Evolutionary conservation across 2,329 filamentous ascomycete species (phyloP).

Genomic region (Raffaelea arxii): DNA sequence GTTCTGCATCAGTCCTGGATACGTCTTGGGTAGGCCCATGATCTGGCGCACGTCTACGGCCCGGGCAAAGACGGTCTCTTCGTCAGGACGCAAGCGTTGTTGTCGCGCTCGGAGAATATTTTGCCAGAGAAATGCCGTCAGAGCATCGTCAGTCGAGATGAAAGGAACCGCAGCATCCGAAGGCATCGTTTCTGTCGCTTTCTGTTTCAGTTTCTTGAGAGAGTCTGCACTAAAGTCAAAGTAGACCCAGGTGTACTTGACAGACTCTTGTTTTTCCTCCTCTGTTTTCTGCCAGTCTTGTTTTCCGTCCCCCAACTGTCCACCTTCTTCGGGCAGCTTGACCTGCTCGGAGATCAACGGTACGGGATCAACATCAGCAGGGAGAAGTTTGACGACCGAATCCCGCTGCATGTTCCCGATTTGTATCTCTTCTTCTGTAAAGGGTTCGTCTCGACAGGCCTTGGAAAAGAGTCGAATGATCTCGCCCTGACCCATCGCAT

Average conservation of each 20-base stretch:
- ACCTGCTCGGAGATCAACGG: neutral
- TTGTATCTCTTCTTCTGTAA: slow-evolving; percentile 32
- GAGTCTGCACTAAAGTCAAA: slow-evolving; percentile 5
- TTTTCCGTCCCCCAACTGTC: no score
- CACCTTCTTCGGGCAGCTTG: no score
- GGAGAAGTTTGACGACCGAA: slow-evolving; percentile 28
- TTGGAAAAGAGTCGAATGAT: slow-evolving; percentile 31
- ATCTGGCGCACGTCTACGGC: slow-evolving; percentile 37
- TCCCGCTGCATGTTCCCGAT: slow-evolving; percentile 22
- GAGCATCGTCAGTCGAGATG: slow-evolving; percentile 40
- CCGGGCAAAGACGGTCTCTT: slow-evolving; percentile 27
- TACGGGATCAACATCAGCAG: slow-evolving; percentile 7
- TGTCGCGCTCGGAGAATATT: slow-evolving; percentile 29
- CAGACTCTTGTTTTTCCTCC: neutral
- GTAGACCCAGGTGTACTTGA: slow-evolving; percentile 8
- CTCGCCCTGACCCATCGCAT: slow-evolving; percentile 14
- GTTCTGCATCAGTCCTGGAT: slow-evolving; percentile 38
- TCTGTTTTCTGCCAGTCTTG: no score
- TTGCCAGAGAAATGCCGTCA: slow-evolving; percentile 42
- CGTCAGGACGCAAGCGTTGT: slow-evolving; percentile 17
- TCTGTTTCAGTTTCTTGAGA: slow-evolving; percentile 6
- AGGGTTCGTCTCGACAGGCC: slow-evolving; percentile 33
- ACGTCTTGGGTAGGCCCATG: slow-evolving; percentile 30
- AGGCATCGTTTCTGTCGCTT: neutral
- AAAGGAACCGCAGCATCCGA: neutral